Evolutionary conservation across 1,139 yeast species (phyloP), one percentile per base, ranked within the genome.

Genomic region (Arxiozyma bovina): DNA sequence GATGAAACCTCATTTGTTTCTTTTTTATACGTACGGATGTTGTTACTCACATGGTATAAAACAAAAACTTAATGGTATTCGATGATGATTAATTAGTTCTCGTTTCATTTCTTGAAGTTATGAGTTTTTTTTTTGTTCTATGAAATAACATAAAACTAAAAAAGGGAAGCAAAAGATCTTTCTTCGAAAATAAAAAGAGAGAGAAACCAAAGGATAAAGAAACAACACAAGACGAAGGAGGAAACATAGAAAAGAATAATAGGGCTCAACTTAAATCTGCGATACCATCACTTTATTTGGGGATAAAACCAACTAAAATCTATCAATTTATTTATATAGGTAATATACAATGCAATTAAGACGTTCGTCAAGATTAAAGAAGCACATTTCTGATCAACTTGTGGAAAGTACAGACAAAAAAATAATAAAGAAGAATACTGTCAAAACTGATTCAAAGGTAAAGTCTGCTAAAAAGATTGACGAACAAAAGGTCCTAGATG

Each of bases 341-440:
- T 34, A 12, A 6, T 3, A 34, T 34, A 12, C 40, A 34, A 46
- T 46, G 49, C 49, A 46, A 46, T 38, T 46, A 46, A 34, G 49
- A 46, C 38, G 49, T 38, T 46, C 49, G 8, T 34, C 49, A 7
- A 46, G 22, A 21, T 18, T 34, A 46, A 46, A 21, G 6, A 46
- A 34, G 17, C 42, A 46, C 34, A 23, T 4, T 6, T 34, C 42
- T 20, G 27, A 34, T 3, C 42, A 34, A 6, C 20, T 17, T 3
- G 30, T 46, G 2, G 42, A 20, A 17, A 38, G 52, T 25, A 61
- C 62, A 20, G 60, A 47, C 58, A 23, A 42, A 55, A 23, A 61
- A 22, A 20, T 44, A 17, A 42, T 23, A 8, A 50, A 50, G 21
- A 34, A 27, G 12, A 25, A 7, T 3, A 8, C 22, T 30, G 11